Evolutionary conservation across 2,329 filamentous ascomycete species (phyloP).

Genomic region (Thyridium curvatum): DNA sequence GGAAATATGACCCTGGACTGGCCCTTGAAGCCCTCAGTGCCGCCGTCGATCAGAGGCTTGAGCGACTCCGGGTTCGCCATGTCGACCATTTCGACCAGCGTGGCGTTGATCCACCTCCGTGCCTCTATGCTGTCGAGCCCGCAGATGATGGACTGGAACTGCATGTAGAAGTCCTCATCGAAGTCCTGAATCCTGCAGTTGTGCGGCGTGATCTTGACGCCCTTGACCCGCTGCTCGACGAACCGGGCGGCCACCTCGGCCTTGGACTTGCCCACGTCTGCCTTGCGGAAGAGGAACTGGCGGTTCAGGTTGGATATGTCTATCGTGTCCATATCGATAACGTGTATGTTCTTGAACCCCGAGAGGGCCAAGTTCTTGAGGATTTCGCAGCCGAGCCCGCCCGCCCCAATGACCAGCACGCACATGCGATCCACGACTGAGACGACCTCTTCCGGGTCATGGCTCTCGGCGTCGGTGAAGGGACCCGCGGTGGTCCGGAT

Average conservation of each 20-base stretch:
- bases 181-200: conserved; percentile 96
- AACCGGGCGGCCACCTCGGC: conserved; percentile 89
- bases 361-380: conserved; percentile 93
- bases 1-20: conserved; percentile 90
- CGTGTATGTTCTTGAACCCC: conserved; percentile 94
- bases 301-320: conserved; percentile 97
- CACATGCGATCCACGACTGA: conserved; percentile 62
- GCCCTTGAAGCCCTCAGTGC: conserved; percentile 96
- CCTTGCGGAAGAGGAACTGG: conserved; percentile 89
- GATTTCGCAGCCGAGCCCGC: conserved; percentile 92
- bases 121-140: conserved; percentile 96
- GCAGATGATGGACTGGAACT: conserved; percentile 90
- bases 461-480: conserved; percentile 63
- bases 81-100: conserved; percentile 84
- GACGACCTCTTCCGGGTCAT: conserved; percentile 44
- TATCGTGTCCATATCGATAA: conserved; percentile 99
- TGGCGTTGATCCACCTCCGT: conserved; percentile 97
- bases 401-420: conserved; percentile 76
- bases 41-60: conserved; percentile 93
- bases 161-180: conserved; percentile 92
- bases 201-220: conserved; percentile 88
- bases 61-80: conserved; percentile 73
- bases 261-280: conserved; percentile 89
- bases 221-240: conserved; percentile 82
- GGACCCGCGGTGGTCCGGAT: conserved; percentile 73